Conservation (phyloP, 2,329 filamentous ascomycete genomes). For the Penicillium digitatum region DNA sequence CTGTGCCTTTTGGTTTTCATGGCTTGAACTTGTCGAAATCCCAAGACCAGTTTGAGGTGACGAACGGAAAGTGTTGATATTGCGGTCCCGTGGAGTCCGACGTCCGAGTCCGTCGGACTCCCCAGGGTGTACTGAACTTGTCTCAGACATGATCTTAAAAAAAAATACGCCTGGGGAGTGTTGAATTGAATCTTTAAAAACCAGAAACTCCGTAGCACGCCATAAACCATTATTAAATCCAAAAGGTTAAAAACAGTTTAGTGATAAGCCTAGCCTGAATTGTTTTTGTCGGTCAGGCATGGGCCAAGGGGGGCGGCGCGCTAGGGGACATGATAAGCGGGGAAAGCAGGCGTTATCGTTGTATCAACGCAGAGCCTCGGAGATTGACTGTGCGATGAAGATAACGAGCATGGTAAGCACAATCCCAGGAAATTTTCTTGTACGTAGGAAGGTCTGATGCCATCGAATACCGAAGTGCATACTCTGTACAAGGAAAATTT, state of each 20-base stretch:
- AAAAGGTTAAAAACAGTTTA: constrained; percentile 1
- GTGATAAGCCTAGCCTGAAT: background rate
- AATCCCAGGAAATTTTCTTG: background rate
- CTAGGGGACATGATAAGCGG: constrained; percentile 20
- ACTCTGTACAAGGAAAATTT: background rate
- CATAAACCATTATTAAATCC: constrained; percentile 8
- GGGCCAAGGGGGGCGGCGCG: constrained; percentile 15
- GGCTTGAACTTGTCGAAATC: constrained; percentile 2
- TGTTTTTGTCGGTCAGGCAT: constrained; percentile 16
- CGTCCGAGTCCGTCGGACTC: constrained; percentile 20
- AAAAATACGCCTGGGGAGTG: background rate
- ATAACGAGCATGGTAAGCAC: background rate
- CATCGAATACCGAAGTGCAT: background rate
- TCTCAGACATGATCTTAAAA: constrained; percentile 25
- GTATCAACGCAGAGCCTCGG: background rate
- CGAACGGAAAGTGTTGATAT: constrained; percentile 32
- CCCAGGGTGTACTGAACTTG: constrained; percentile 19
- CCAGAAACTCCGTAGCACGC: background rate
- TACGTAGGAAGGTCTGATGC: background rate
- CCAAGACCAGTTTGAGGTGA: constrained; percentile 11
- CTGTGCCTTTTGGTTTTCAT: background rate
- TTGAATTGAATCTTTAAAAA: background rate
- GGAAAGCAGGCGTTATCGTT: constrained; percentile 7
- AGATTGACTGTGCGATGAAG: background rate
- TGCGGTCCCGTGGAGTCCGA: constrained; percentile 31